Base-by-base conservation (phyloP, 306 rosid genomes). In the Sindora glabra region DNA sequence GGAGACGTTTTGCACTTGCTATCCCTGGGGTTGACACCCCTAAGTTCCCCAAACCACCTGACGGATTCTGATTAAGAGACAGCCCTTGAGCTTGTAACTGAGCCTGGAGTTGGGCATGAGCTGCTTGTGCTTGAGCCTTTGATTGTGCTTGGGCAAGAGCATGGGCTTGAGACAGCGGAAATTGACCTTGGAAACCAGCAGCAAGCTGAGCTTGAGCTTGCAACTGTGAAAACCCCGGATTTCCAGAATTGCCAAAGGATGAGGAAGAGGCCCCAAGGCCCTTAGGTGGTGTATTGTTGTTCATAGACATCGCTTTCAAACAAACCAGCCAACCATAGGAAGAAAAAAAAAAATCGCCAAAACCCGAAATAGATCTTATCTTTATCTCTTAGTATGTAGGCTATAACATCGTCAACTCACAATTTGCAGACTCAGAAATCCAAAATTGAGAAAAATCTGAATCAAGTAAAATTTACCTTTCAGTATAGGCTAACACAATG, bases 71-170 rank as follows among this genome's bases (percentile, higher is more conserved):
- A 69, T 65, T 77, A 38, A 85, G 75, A 47, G 82, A 56, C 80
- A 91, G 59, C 3, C 90, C 96, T 59, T 88, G 98, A 62, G 97
- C 96, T 56, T 92, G 98, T 45, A 92, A 78, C 59, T 92, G 98
- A 57, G 99, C 99, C 62, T 94, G 99, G 38, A 84, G 70, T 36
- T 92, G 96, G 33, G 94, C 95, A 5, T 88, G 96, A 45, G 81
- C 90, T 2, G 81, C 86, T 30, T 77, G 86, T 14, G 78, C 92
- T 57, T 87, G 95, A 51, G 80, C 86, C 26, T 77, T 83, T 14
- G 78, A 89, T 57, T 87, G 95, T 47, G 80, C 96, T 26, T 86
- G 90, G 5, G 89, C 91, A 56, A 94, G 75, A 54, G 95, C 99
- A 77, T 94, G 99, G 0, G 95, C 97, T 74, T 85, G 95, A 48